Base-by-base conservation (phyloP, 148 eudicot genomes). In the Rhododendron vialii region DNA sequence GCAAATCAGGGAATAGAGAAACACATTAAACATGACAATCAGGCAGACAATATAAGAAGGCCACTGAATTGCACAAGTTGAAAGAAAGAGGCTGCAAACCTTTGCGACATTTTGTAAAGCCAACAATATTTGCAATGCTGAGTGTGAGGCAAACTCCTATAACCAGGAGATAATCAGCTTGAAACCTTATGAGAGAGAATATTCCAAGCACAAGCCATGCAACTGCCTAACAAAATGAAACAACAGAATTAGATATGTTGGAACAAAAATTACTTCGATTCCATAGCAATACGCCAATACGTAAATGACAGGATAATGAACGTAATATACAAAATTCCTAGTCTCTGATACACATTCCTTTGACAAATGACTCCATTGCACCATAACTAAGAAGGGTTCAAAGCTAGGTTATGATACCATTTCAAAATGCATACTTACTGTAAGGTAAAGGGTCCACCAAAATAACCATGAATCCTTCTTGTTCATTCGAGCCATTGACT, bases 401-500 rank as follows among this genome's bases (percentile, higher is more conserved):
- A 36, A 22, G 36, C 41, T 28, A 67, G 18, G 41, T 3, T 33
- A 33, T 0, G 1, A 33, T 13, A 3, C 17, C 15, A 33, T 12
- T 78, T 24, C 3, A 47, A 17, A 35, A 20, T 57, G 35, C 17
- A 85, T 50, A 88, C 98, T 94, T 88, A 94, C 99, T 26, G 96
- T 90, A 51, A 97, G 95, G 89, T 95, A 96, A 86, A 95, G 93
- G 88, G 98, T 96, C 98, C 99, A 96, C 98, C 99, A 95, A 87
- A 96, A 96, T 88, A 96, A 90, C 98, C 99, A 96, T 33, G 99
- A 94, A 91, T 96, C 99, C 92, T 97, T 95, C 92, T 97, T 95
- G 91, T 97, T 97, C 91, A 97, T 91, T 83, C 98, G 95, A 87
- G 99, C 95, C 96, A 97, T 78, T 81, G 98, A 97, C 99, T 95